phyloP scores from a whole-genome alignment of 805 yeast species.

The Torulaspora microellipsoides region DNA sequence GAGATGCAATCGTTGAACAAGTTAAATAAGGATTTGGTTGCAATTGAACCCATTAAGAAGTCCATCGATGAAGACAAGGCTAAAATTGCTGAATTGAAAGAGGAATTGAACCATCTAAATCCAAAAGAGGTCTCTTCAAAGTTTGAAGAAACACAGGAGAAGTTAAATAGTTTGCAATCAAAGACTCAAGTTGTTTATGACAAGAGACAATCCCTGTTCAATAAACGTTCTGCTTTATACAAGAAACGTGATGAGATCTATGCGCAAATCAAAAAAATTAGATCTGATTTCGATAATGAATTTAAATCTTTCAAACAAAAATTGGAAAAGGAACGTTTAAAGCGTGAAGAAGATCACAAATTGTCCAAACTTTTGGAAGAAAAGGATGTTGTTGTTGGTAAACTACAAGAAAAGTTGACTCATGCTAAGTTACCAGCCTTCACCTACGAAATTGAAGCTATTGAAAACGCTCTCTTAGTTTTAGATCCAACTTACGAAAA shows the following conservation, averaged over 20 bases:
- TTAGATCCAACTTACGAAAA: conserved; percentile 77
- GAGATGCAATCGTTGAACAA: conserved; percentile 83
- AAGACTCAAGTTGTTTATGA: conserved; percentile 57
- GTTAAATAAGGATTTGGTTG: conserved; percentile 69
- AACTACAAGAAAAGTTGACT: conserved; percentile 64
- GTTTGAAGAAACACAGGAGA: conserved; percentile 63
- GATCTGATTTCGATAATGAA: conserved; percentile 71
- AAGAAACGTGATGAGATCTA: conserved; percentile 66
- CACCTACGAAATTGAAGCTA: conserved; percentile 67
- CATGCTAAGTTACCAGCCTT: conserved; percentile 82
- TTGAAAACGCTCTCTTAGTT: conserved; percentile 64
- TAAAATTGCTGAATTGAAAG: conserved; percentile 71
- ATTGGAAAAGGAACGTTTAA: conserved; percentile 69
- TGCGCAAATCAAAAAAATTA: conserved; percentile 60
- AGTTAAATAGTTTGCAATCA: conserved; percentile 61
- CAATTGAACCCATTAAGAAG: conserved; percentile 68
- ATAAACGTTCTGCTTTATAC: conserved; percentile 62
- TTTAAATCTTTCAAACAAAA: conserved; percentile 64
- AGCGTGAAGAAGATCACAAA: conserved; percentile 52
- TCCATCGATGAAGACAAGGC: conserved; percentile 74
- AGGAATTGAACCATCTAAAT: conserved; percentile 50
- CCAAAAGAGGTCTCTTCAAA: conserved; percentile 62
- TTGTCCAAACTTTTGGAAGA: conserved; percentile 44
- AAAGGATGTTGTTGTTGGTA: conserved; percentile 50
- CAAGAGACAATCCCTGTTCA: conserved; percentile 59